Conservation (phyloP, 164 flowering plant species). For the Hamamelis virginiana region DNA sequence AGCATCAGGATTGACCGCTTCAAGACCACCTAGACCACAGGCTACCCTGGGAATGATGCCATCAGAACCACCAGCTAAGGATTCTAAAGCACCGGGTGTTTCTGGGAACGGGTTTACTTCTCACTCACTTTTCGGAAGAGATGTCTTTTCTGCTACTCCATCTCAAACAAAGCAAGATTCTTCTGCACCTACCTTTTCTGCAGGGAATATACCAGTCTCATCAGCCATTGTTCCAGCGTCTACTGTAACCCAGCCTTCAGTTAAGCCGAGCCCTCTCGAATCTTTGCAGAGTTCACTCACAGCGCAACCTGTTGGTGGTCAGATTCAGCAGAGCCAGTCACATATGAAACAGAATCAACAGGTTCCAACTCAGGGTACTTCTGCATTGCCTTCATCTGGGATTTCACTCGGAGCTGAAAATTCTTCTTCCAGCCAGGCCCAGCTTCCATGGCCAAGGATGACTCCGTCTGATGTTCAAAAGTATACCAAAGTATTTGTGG, state of each 20-base stretch:
- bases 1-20: constrained; percentile 16
- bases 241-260: constrained; percentile 42
- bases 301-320: constrained; percentile 40
- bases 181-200: constrained; percentile 29
- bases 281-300: constrained; percentile 39
- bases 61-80: constrained; percentile 36
- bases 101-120: constrained; percentile 70
- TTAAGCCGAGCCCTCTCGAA: constrained; percentile 43
- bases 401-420: constrained; percentile 38
- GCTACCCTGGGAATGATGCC: constrained; percentile 21
- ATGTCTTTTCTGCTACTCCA: constrained; percentile 61
- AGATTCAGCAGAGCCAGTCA: constrained; percentile 43
- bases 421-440: constrained; percentile 47
- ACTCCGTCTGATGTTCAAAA: constrained; percentile 76
- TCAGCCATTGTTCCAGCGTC: constrained; percentile 40
- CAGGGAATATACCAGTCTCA: constrained; percentile 34
- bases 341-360: constrained; percentile 39
- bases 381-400: constrained; percentile 33
- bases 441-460: constrained; percentile 83
- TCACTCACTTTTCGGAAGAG: constrained; percentile 63
- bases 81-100: constrained; percentile 38
- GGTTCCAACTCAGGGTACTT: constrained; percentile 26
- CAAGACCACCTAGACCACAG: constrained; percentile 31
- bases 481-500: constrained; percentile 79
- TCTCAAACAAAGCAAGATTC: constrained; percentile 43